Evolutionary conservation across 768 basidiomycete species (phyloP).

Genomic region (Astraeus odoratus): DNA sequence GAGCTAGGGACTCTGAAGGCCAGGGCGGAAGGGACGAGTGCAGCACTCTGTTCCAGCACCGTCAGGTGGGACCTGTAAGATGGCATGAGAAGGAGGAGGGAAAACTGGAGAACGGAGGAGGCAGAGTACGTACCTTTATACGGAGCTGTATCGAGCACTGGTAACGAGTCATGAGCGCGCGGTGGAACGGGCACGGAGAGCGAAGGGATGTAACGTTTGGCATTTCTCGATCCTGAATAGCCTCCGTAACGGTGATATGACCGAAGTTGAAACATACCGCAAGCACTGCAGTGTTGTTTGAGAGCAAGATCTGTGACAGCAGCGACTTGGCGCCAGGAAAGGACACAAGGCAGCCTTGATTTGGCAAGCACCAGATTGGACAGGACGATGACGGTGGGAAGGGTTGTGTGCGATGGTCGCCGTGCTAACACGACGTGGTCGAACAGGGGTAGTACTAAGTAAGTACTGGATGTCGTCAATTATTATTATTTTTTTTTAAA

Average conservation of each 20-base stretch:
- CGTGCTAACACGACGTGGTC: too few species aligned
- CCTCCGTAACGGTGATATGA: conserved; percentile 28
- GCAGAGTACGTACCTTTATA: conserved; percentile 22
- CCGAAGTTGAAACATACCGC: conserved; percentile 29
- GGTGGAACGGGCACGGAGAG: conserved; percentile 27
- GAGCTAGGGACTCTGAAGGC: conserved; percentile 57
- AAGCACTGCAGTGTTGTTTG: conserved; percentile 25
- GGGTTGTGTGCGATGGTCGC: conserved; percentile 7
- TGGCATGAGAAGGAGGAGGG: conserved; percentile 17
- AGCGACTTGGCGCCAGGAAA: conserved; percentile 20
- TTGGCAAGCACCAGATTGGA: conserved; percentile 19
- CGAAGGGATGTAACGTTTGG: conserved; percentile 19
- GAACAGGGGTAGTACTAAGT: not conserved
- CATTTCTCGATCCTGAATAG: conserved; percentile 23
- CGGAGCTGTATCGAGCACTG: conserved; percentile 19
- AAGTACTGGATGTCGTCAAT: not conserved
- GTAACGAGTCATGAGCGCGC: conserved; percentile 13
- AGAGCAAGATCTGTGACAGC: conserved; percentile 24
- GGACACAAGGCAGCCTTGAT: conserved; percentile 12
- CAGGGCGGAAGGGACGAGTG: conserved; percentile 39
- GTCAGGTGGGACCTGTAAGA: conserved; percentile 48
- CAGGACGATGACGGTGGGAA: conserved; percentile 10
- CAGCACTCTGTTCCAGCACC: conserved; percentile 51
- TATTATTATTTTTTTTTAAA: not conserved
- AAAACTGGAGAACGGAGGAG: conserved; percentile 4